These are phyloP conservation scores for Blepharisma stoltei DNA, from an alignment of 73 alveolate genomes.

Conservation along the genomic window DNA sequence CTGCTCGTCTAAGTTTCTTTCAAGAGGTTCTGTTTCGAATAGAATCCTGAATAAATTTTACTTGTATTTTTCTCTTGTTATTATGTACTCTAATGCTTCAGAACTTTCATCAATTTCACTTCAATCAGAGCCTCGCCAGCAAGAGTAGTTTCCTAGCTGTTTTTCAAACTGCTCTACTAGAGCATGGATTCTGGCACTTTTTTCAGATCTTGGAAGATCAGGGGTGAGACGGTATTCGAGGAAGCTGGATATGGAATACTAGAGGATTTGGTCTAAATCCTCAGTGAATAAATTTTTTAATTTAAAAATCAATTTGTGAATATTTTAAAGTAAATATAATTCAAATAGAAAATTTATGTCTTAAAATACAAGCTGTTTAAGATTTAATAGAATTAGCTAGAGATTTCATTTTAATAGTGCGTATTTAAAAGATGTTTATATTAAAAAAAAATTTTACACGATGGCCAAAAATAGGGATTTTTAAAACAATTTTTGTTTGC, in stretches of 20 bases:
- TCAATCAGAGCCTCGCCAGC: conserved; percentile 11
- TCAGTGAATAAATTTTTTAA: too few relatives aligned
- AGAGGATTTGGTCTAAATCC: conserved; percentile 23
- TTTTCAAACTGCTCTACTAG: not conserved
- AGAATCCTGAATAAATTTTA: not conserved
- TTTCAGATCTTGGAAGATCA: not conserved
- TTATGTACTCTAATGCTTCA: conserved; percentile 3
- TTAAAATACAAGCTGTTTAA: too few relatives aligned
- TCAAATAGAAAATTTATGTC: too few relatives aligned
- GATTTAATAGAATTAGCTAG: too few relatives aligned
- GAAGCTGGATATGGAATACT: not conserved
- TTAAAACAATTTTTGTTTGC: too few relatives aligned
- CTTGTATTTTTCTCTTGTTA: conserved; percentile 21
- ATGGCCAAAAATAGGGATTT: too few relatives aligned
- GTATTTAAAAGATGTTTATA: too few relatives aligned
- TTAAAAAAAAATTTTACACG: too few relatives aligned
- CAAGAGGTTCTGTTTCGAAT: not conserved
- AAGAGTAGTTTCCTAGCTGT: not conserved
- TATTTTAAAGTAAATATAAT: too few relatives aligned
- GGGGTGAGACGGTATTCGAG: not conserved
- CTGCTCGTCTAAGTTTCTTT: conserved; percentile 1
- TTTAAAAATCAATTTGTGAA: too few relatives aligned
- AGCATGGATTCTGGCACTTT: not conserved
- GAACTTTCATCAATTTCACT: conserved; percentile 21
- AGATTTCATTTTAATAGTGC: too few relatives aligned